A percentile compares a stretch with the other conserved stretches of the same genome.
These are phyloP conservation scores for Pyrenophora graminea DNA, from an alignment of 2,329 filamentous ascomycete species.

Conservation along the genomic window DNA sequence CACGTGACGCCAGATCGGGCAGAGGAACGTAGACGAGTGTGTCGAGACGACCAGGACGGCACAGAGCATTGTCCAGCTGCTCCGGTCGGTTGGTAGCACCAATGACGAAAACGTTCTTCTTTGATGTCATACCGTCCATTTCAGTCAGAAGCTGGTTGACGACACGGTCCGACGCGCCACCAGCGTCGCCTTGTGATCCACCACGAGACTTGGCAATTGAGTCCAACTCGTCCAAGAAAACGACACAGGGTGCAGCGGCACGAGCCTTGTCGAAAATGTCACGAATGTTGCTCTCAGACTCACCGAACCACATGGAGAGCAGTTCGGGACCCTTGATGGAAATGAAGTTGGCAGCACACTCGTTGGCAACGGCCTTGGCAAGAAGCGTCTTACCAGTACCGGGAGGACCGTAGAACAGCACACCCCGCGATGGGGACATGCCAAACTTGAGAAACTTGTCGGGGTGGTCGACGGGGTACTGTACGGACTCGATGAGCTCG, in stretches of 20 bases:
- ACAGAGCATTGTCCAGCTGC: conserved; percentile 96
- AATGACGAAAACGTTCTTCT: conserved; percentile 99
- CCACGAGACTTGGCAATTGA: conserved; percentile 99
- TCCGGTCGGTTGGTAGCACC: conserved; percentile 98
- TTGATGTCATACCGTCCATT: conserved; percentile 99
- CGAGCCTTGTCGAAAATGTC: conserved; percentile 99
- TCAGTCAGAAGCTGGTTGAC: conserved; percentile 99
- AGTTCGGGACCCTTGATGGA: conserved; percentile 98
- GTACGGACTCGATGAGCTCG: conserved; percentile 97
- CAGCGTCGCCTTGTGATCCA: conserved; percentile 92
- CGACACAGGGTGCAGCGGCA: conserved; percentile 94
- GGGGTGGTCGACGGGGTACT: conserved; percentile 98
- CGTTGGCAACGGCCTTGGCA: conserved; percentile 98
- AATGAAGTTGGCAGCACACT: conserved; percentile 99
- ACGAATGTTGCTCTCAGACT: conserved; percentile 99
- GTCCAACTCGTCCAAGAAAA: conserved; percentile 98
- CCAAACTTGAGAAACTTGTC: conserved; percentile 99
- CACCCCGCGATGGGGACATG: conserved; percentile 95
- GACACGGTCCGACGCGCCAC: conserved; percentile 97
- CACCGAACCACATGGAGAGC: conserved; percentile 99
- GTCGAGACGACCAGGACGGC: conserved; percentile 97
- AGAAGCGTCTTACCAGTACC: conserved; percentile 99
- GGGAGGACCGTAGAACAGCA: conserved; percentile 96
- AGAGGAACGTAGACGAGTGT: conserved; percentile 98
- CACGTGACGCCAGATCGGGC: conserved; percentile 87